Base-by-base conservation (phyloP, 2,329 filamentous ascomycete species). In the Clonostachys byssicola region DNA sequence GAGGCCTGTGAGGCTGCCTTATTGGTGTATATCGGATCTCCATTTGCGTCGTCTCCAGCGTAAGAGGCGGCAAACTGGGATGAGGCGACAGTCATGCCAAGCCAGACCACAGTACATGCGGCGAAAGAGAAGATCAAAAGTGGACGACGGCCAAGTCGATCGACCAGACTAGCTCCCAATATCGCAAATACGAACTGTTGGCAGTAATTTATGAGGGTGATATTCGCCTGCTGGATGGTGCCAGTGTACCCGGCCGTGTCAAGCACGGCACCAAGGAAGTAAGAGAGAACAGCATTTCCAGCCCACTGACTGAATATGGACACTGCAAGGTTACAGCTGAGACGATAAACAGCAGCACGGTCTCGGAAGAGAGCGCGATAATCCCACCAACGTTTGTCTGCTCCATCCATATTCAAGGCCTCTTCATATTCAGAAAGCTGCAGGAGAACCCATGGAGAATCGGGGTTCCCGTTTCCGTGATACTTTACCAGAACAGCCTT, bases 221-320 rank as follows among this genome's bases (percentile, higher is more conserved):
- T 66, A 52, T 77, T 72, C 18, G 68, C 65, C 52, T 76, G 66
- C 2, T 58, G 57, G 40, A 65, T 61, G 6, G 51, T 51, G 10
- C 60, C 61, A 3, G 54, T 64, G 50, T 75, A 68, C 12, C 78
- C 78, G 20, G 75, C 76, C 2, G 72, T 75, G 34, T 73, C 64
- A 45, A 81, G 67, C 49, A 81, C 71, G 42, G 74, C 60, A 3
- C 54, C 52, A 2, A 80, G 66, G 58, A 77, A 80, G 56, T 80
- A 80, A 6, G 72, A 75, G 9, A 74, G 57, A 6, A 66, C 48
- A 7, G 50, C 54, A 50, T 70, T 68, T 0, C 66, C 71, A 3
- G 70, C 67, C 69, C 68, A 76, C 54, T 78, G 73, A 3, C 70
- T 68, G 40, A 77, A 74, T 40, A 71, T 62, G 3, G 68, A 63